Evolutionary conservation across 306 rosid genomes (phyloP).

Genomic region (Quercus dentata): DNA sequence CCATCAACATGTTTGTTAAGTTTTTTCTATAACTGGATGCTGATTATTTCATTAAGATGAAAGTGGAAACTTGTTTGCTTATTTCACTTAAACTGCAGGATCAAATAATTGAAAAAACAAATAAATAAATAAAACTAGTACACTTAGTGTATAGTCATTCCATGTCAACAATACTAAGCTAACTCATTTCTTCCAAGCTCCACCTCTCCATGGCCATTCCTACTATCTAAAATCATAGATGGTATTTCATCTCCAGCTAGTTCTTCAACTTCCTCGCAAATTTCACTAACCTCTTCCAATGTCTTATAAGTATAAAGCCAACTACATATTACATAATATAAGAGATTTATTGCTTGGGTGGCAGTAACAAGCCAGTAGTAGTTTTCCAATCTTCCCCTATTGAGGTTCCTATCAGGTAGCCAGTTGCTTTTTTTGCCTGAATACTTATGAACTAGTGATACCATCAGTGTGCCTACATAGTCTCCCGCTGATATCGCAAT

Average conservation of each 20-base stretch:
- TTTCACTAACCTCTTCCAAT: slow-evolving; percentile 45
- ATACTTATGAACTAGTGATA: slow-evolving; percentile 47
- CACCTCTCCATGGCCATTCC: slow-evolving; percentile 8
- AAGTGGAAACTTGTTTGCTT: too few species aligned
- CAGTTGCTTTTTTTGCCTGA: slow-evolving; percentile 49
- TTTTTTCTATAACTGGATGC: too few species aligned
- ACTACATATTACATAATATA: slow-evolving; percentile 56
- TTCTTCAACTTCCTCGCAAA: slow-evolving; percentile 31
- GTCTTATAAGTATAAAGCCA: slow-evolving; percentile 57
- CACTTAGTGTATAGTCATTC: too few species aligned
- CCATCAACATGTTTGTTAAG: too few species aligned
- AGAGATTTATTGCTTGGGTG: slow-evolving; percentile 53
- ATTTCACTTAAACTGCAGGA: too few species aligned
- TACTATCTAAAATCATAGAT: neutral
- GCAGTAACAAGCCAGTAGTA: slow-evolving; percentile 65
- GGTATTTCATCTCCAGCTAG: slow-evolving; percentile 6
- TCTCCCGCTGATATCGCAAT: slow-evolving; percentile 50
- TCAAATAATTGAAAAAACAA: too few species aligned
- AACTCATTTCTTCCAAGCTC: neutral
- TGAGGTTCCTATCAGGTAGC: slow-evolving; percentile 76
- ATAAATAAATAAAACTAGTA: too few species aligned
- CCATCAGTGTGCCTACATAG: slow-evolving; percentile 56
- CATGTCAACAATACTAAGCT: neutral
- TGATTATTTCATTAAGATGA: too few species aligned
- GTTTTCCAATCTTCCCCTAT: slow-evolving; percentile 66